A percentile compares a stretch with the other conserved stretches of the same genome.
These are phyloP conservation scores for Blastobotrys terrestris DNA, from an alignment of 805 yeast species.

Conservation along the genomic window DNA sequence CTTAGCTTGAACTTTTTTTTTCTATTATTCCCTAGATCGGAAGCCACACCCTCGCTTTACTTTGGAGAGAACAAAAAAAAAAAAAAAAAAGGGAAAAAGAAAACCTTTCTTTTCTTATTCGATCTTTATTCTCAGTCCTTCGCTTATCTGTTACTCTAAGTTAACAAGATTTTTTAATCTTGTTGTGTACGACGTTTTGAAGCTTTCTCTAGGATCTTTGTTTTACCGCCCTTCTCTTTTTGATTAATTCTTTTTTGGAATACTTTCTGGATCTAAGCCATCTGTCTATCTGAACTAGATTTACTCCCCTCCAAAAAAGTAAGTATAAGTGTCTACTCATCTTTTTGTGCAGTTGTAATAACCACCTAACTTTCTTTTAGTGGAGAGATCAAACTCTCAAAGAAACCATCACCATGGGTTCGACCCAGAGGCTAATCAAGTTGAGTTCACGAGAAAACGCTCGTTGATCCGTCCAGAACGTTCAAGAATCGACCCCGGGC, in stretches of 20 bases:
- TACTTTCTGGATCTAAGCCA: not conserved
- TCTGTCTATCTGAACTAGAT: too few species aligned
- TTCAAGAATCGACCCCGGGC: slow-evolving; percentile 53
- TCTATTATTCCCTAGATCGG: not conserved
- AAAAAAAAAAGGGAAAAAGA: too few species aligned
- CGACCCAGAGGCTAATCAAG: slow-evolving; percentile 5
- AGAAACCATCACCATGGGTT: not conserved
- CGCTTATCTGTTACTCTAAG: not conserved
- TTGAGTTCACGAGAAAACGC: slow-evolving; percentile 39
- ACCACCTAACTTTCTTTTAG: not conserved
- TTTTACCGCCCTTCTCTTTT: too few species aligned
- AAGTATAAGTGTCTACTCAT: not conserved
- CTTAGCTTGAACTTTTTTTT: not conserved
- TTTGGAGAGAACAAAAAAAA: too few species aligned
- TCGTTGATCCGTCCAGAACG: slow-evolving; percentile 86
- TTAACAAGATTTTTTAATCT: not conserved
- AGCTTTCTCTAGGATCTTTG: not conserved
- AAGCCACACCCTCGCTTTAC: not conserved
- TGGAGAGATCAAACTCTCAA: slow-evolving; percentile 4
- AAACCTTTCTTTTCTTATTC: not conserved
- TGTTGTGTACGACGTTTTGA: not conserved
- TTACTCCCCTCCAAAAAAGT: not conserved
- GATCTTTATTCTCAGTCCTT: not conserved
- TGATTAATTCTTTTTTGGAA: not conserved
- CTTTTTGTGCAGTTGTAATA: not conserved